Percentiles rank a stretch among this genome's conserved stretches.
phyloP scores from a whole-genome alignment of 2,329 filamentous ascomycete genomes.

The Leptodontidium sp. region DNA sequence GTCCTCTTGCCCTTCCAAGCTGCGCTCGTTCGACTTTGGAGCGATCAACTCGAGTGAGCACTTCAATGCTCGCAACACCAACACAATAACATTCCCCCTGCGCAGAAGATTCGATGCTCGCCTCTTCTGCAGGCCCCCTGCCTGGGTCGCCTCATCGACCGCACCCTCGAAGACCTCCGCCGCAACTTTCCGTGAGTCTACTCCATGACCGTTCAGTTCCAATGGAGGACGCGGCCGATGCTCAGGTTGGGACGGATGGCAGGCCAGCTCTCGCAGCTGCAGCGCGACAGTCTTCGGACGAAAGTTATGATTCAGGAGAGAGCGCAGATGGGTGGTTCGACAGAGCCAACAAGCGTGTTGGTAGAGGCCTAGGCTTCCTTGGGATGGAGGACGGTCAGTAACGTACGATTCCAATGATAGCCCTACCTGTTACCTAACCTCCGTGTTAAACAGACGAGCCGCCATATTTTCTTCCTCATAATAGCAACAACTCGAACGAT shows the following conservation, averaged over 20 bases:
- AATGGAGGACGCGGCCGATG: neutral
- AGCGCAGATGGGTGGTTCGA: slow-evolving; percentile 43
- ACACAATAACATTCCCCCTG: neutral
- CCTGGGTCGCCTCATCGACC: slow-evolving; percentile 4
- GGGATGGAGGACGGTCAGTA: slow-evolving; percentile 40
- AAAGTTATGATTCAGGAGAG: slow-evolving; percentile 31
- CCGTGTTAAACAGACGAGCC: slow-evolving; percentile 36
- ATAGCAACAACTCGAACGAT: slow-evolving; percentile 30
- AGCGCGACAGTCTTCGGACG: slow-evolving; percentile 30
- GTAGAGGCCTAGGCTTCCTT: slow-evolving; percentile 17
- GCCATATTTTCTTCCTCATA: slow-evolving; percentile 40
- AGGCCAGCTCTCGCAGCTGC: slow-evolving; percentile 11
- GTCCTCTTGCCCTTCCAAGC: neutral
- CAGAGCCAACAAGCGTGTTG: slow-evolving; percentile 38
- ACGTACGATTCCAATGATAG: neutral
- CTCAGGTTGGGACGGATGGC: neutral
- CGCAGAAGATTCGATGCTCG: slow-evolving; percentile 20
- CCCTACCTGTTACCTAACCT: slow-evolving; percentile 15
- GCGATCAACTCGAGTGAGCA: neutral
- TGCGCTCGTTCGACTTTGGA: neutral
- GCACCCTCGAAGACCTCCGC: slow-evolving; percentile 40
- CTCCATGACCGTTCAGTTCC: slow-evolving; percentile 22
- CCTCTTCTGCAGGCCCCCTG: slow-evolving; percentile 6
- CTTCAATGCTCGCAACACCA: neutral
- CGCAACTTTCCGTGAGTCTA: slow-evolving; percentile 39